A percentile compares a stretch with the other conserved stretches of the same genome.
Evolutionary conservation across 352 stramenopile genomes (phyloP).

Genomic region (Globisporangium uncinulatum): DNA sequence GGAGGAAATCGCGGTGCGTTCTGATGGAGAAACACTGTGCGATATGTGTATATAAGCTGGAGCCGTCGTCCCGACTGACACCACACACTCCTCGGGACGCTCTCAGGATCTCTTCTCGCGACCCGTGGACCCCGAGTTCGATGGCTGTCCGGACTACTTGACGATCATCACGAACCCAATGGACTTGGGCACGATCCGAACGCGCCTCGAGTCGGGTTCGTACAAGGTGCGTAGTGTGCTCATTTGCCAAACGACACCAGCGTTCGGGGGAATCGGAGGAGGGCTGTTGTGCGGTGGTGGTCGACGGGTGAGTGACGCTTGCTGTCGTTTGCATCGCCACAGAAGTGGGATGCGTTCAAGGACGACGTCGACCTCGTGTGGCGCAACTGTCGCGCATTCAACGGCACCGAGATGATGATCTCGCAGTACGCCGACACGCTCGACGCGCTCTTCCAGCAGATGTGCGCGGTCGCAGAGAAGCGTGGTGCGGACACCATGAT

Average conservation of each 20-base stretch:
- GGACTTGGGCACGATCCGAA: conserved; percentile 80
- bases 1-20: conserved; percentile 64
- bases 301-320: background rate
- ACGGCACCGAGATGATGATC: conserved; percentile 67
- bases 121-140: conserved; percentile 73
- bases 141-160: conserved; percentile 84
- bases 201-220: conserved; percentile 42
- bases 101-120: conserved; percentile 75
- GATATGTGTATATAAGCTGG: too few species aligned
- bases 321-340: background rate
- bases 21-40: background rate
- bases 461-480: conserved; percentile 51
- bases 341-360: conserved; percentile 80
- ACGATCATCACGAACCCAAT: conserved; percentile 79
- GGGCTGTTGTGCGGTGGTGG: conserved; percentile 6
- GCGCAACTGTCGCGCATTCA: conserved; percentile 81
- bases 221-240: conserved; percentile 45
- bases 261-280: too few species aligned
- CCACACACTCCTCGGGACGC: background rate
- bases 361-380: conserved; percentile 76
- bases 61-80: background rate
- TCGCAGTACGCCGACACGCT: conserved; percentile 72
- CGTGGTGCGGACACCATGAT: conserved; percentile 44
- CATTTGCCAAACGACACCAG: conserved; percentile 1
- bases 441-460: conserved; percentile 53